These are phyloP conservation scores for Cyclotella kingstonii DNA, from an alignment of 108 stramenopile species.

Conservation along the genomic window DNA sequence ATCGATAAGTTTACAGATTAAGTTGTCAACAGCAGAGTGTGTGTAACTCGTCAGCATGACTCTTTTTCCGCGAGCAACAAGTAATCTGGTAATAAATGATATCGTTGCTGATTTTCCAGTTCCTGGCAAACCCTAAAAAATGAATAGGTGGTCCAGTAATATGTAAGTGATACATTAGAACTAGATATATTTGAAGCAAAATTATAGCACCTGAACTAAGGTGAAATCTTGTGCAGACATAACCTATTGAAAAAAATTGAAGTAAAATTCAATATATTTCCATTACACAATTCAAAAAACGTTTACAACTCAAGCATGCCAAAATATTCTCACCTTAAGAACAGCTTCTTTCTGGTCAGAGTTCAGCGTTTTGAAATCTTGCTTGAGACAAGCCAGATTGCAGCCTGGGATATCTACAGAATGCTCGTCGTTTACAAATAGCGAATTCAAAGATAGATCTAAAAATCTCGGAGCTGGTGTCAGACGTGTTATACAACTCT, in stretches of 20 bases:
- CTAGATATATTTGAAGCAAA: background rate
- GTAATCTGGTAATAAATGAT: constrained; percentile 78
- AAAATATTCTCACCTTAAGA: constrained; percentile 39
- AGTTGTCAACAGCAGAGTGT: constrained; percentile 94
- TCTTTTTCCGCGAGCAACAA: constrained; percentile 83
- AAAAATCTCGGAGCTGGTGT: constrained; percentile 25
- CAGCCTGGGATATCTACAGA: constrained; percentile 52
- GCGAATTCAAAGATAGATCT: constrained; percentile 5
- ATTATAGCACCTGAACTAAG: constrained; percentile 78
- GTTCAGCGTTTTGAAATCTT: constrained; percentile 69
- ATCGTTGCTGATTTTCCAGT: constrained; percentile 90
- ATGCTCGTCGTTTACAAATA: constrained; percentile 26
- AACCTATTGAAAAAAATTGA: constrained; percentile 22
- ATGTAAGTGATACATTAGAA: background rate
- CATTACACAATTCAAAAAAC: background rate
- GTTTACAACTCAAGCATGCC: background rate
- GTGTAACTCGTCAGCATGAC: constrained; percentile 96
- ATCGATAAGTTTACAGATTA: constrained; percentile 87
- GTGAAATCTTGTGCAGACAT: constrained; percentile 74
- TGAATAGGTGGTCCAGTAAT: too few relatives aligned
- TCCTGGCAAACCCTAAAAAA: constrained; percentile 51
- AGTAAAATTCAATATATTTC: background rate
- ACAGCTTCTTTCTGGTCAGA: constrained; percentile 76
- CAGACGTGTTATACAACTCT: constrained; percentile 36
- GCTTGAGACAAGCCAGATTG: constrained; percentile 40